Conservation (phyloP, 305 asterid species). For the Solanum hybrid region DNA sequence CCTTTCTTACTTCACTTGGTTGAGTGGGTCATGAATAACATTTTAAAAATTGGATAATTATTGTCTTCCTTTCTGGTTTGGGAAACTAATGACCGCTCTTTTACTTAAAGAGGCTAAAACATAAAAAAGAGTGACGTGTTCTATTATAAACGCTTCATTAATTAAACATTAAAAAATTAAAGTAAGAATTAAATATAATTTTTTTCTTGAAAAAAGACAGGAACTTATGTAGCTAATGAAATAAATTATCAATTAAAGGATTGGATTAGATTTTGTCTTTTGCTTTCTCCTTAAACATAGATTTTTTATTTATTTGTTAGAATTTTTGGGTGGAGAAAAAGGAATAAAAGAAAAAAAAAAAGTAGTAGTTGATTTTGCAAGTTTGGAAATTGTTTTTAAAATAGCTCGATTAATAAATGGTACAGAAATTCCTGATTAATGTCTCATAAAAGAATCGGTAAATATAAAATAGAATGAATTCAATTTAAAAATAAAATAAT, state of each 20-base stretch:
- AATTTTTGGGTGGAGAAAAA: not conserved
- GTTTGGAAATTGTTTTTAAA: not conserved
- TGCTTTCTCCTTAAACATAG: not conserved
- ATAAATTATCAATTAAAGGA: not conserved
- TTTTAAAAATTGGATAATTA: not conserved
- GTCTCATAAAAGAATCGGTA: not conserved
- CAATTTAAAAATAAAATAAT: not conserved
- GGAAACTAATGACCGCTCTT: not conserved
- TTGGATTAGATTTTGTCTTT: not conserved
- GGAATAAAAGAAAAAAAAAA: not conserved
- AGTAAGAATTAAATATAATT: not conserved
- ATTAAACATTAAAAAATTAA: not conserved
- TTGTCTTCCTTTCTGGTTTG: not conserved
- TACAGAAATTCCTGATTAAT: not conserved
- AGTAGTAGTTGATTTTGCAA: not conserved
- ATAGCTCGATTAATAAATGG: not conserved
- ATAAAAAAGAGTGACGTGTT: not conserved
- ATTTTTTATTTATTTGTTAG: not conserved
- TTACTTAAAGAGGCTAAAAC: not conserved
- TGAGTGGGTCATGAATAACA: slow-evolving; percentile 3
- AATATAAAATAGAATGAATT: not conserved
- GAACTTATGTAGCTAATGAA: not conserved
- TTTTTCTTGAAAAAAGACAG: not conserved
- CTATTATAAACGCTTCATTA: not conserved
- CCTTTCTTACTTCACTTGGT: not conserved